These are phyloP conservation scores for Chaetomiaceae sp. DNA, from an alignment of 2,329 filamentous ascomycete genomes.

Conservation along the genomic window DNA sequence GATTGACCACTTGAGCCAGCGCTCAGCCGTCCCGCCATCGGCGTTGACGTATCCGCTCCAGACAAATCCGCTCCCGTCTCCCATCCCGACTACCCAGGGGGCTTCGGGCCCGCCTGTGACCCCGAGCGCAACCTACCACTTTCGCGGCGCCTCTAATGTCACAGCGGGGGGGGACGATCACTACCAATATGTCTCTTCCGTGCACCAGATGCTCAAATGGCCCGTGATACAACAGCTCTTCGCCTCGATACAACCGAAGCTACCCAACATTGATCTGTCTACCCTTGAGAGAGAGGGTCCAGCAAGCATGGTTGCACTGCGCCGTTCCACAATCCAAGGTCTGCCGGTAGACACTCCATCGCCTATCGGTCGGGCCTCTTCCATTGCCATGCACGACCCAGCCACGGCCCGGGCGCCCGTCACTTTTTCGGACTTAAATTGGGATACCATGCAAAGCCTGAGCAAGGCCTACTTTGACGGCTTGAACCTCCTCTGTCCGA, in stretches of 20 bases:
- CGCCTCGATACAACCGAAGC: constrained; percentile 31
- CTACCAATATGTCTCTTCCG: constrained; percentile 36
- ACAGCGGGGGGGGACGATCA: constrained; percentile 21
- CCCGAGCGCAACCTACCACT: constrained; percentile 16
- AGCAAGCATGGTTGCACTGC: constrained; percentile 33
- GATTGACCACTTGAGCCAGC: constrained; percentile 42
- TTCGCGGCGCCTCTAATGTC: constrained; percentile 19
- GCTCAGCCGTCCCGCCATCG: constrained; percentile 4
- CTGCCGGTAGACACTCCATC: constrained; percentile 19
- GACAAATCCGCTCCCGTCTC: constrained; percentile 1
- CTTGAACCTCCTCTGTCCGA: constrained; percentile 55
- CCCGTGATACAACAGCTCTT: constrained; percentile 41
- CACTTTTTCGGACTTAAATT: constrained; percentile 34
- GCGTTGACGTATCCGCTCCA: not conserved
- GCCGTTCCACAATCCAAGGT: constrained; percentile 23
- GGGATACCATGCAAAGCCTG: constrained; percentile 47
- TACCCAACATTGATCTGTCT: constrained; percentile 32
- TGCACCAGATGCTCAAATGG: constrained; percentile 52
- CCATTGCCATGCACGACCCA: constrained; percentile 3
- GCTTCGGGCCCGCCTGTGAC: constrained; percentile 4
- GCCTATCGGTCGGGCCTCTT: not conserved
- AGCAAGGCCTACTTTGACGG: constrained; percentile 55
- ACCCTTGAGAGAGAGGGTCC: constrained; percentile 36
- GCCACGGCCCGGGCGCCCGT: constrained; percentile 4
- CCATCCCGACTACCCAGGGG: not conserved